phyloP scores from a whole-genome alignment of 345 rosid genomes.

The Eucalyptus tenuipes region DNA sequence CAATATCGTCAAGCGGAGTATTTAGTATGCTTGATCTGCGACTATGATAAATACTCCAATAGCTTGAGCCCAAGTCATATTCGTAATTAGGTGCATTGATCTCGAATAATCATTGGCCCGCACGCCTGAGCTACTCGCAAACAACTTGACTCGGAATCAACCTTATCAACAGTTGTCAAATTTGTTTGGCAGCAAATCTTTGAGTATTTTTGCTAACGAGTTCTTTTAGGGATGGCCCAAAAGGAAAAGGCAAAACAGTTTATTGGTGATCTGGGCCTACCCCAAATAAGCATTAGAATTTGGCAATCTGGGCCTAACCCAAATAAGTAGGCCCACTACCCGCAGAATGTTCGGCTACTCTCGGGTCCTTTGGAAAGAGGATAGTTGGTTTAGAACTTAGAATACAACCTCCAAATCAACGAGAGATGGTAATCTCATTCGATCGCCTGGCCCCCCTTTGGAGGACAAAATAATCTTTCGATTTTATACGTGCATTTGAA shows the following conservation, averaged over 20 bases:
- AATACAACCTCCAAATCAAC: neutral
- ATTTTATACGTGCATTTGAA: neutral
- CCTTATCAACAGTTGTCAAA: neutral
- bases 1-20: rapidly evolving
- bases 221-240: neutral
- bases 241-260: neutral
- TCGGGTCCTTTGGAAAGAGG: neutral
- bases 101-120: neutral
- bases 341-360: neutral
- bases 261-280: neutral
- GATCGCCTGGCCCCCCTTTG: neutral
- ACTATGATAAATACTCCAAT: neutral
- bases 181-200: neutral
- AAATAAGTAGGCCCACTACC: neutral
- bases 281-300: neutral
- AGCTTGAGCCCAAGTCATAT: neutral
- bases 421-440: neutral
- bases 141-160: neutral
- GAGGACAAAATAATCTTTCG: neutral
- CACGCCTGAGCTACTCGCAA: neutral
- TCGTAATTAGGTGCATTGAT: neutral
- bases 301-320: neutral
- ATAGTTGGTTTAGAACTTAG: neutral
- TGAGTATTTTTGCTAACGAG: neutral
- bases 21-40: neutral